Base-by-base conservation (phyloP, 345 rosid genomes). In the Garcia nutans region DNA sequence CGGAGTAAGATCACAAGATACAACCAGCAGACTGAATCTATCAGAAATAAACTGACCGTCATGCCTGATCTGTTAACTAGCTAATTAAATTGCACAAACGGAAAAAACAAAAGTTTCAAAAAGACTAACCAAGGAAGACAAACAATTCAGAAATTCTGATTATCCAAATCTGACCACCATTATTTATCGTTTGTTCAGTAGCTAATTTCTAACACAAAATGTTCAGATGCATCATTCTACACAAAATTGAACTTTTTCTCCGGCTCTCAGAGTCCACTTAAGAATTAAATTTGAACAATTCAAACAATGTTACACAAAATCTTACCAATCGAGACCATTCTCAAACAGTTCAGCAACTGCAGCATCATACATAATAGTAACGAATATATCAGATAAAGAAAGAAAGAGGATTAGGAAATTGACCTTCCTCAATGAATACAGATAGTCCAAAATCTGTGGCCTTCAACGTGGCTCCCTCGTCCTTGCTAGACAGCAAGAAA, bases 361-460 rank as follows among this genome's bases (percentile, higher is more conserved):
- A 0, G n/a, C 5, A 31, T 8, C 50, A 24, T 22, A 54, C 26
- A 12, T 66, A 5, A 45, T 16, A 28, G n/a, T 13, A 45, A 60
- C 44, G 24, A 64, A 19, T 13, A 52, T 20, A 52, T 52, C 16
- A 52, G 2, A 52, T 52, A 52, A 16, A 52, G 19, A 52, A 16
- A 52, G 17, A 52, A 16, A 52, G 0, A 16, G 56, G 37, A 52
- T 37, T 41, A 65, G 55, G 65, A 60, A 61, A 59, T 61, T 74
- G 41, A 91, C 98, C 98, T 86, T 93, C 93, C 72, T 91, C 93
- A 19, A 90, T 88, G 87, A 86, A 93, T 3, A 93, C 95, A 2
- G 98, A 93, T 81, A 90, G 73, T 3, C 98, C 97, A 70, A 93
- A 93, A 82, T 90, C 98, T 11, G 93, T 92, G 3, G 97, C 90